Evolutionary conservation across 768 basidiomycete genomes (phyloP).

Genomic region (Xanthoconium stramineum): DNA sequence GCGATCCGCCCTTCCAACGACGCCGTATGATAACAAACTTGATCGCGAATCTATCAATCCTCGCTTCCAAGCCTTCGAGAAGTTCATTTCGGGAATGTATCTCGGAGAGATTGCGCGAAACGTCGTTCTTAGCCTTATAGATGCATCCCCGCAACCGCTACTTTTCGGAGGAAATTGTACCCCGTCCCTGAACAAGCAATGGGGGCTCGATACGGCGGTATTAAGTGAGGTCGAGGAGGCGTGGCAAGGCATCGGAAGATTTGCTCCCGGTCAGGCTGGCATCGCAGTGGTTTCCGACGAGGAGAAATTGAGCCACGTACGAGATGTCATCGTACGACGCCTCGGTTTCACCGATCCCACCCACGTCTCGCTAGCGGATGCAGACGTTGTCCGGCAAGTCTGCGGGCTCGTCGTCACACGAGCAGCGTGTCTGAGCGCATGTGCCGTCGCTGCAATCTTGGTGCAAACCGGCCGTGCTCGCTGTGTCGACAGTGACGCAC

Average conservation of each 20-base stretch:
- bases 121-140: slow-evolving; percentile 77
- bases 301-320: slow-evolving; percentile 51
- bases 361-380: slow-evolving; percentile 57
- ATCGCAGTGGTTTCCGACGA: slow-evolving; percentile 1
- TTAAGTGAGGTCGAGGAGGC: slow-evolving; percentile 81
- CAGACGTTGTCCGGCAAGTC: slow-evolving; percentile 81
- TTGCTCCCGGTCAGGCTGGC: slow-evolving; percentile 21
- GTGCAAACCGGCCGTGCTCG: slow-evolving; percentile 74
- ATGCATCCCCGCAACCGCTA: slow-evolving; percentile 64
- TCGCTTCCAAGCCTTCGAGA: slow-evolving; percentile 90
- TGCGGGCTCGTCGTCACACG: slow-evolving; percentile 74
- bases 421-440: slow-evolving; percentile 80
- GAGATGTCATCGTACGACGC: slow-evolving; percentile 56
- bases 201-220: slow-evolving; percentile 93
- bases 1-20: slow-evolving; percentile 81
- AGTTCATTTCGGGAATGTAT: slow-evolving; percentile 99
- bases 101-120: slow-evolving; percentile 92
- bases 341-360: slow-evolving; percentile 52
- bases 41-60: slow-evolving; percentile 96
- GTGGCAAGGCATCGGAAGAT: slow-evolving; percentile 50
- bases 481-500: slow-evolving; percentile 37
- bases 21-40: slow-evolving; percentile 86
- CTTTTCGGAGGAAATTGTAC: slow-evolving; percentile 84
- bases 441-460: slow-evolving; percentile 83
- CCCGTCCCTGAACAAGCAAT: slow-evolving; percentile 74